Evolutionary conservation across 805 yeast genomes (phyloP).

Genomic region (Cyberlindnera suaveolens): DNA sequence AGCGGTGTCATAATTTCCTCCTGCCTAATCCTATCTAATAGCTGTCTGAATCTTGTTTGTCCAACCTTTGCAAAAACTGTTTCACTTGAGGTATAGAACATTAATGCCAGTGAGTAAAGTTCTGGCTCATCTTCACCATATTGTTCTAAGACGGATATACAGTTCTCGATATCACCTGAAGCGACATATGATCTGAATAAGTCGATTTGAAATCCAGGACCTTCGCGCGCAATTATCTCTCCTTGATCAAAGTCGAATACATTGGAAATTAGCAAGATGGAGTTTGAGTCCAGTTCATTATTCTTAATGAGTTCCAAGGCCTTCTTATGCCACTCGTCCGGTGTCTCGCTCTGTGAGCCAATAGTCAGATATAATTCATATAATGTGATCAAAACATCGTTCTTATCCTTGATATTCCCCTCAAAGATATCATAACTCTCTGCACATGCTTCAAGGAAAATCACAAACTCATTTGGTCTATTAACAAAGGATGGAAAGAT

Average conservation of each 20-base stretch:
- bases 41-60: slow-evolving; percentile 35
- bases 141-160: slow-evolving; percentile 49
- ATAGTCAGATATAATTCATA: slow-evolving; percentile 74
- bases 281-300: slow-evolving; percentile 49
- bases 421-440: slow-evolving; percentile 73
- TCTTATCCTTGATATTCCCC: slow-evolving; percentile 59
- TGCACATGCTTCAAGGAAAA: slow-evolving; percentile 86
- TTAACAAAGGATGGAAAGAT: slow-evolving; percentile 84
- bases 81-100: slow-evolving; percentile 52
- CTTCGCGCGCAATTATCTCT: slow-evolving; percentile 31
- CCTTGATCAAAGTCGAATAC: slow-evolving; percentile 45
- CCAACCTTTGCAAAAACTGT: slow-evolving; percentile 47
- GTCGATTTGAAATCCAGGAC: slow-evolving; percentile 37
- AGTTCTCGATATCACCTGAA: slow-evolving; percentile 48
- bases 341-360: slow-evolving; percentile 35
- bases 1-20: slow-evolving; percentile 59
- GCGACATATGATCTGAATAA: slow-evolving; percentile 61
- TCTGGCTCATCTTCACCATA: slow-evolving; percentile 61
- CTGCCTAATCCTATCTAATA: slow-evolving; percentile 48
- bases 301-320: slow-evolving; percentile 48
- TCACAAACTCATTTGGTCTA: slow-evolving; percentile 83
- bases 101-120: slow-evolving; percentile 58
- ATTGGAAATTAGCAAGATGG: slow-evolving; percentile 37
- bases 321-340: slow-evolving; percentile 54
- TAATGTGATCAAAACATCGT: slow-evolving; percentile 68